Percentiles rank a stretch among this genome's conserved stretches.
Evolutionary conservation across 2,329 filamentous ascomycete species (phyloP).

Genomic region (Sclerotinia glacialis): DNA sequence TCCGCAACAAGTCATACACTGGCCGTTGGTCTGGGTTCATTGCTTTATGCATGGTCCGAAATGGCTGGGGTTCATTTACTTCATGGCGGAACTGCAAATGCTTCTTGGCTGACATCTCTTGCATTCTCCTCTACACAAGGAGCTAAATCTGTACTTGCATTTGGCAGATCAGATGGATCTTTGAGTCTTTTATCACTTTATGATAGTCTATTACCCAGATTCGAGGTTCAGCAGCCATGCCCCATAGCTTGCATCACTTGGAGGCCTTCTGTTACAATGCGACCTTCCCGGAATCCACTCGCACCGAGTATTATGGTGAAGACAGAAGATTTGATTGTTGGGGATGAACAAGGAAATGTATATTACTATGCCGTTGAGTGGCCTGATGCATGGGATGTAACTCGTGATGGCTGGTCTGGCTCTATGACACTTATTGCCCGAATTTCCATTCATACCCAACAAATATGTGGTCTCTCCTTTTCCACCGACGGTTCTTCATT

Average conservation of each 20-base stretch:
- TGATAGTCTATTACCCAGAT: slow-evolving; percentile 64
- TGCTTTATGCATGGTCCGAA: slow-evolving; percentile 90
- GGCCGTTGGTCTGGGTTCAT: slow-evolving; percentile 76
- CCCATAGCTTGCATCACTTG: slow-evolving; percentile 80
- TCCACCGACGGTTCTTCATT: slow-evolving; percentile 72
- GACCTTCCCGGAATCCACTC: slow-evolving; percentile 51
- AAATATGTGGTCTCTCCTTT: slow-evolving; percentile 93
- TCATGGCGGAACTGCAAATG: slow-evolving; percentile 48
- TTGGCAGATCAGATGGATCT: slow-evolving; percentile 74
- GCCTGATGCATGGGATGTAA: slow-evolving; percentile 63
- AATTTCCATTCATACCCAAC: slow-evolving; percentile 77
- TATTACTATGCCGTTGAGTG: slow-evolving; percentile 92
- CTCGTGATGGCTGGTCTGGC: slow-evolving; percentile 68
- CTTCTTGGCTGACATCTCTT: slow-evolving; percentile 72
- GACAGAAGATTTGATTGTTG: slow-evolving; percentile 82
- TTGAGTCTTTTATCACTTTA: slow-evolving; percentile 76
- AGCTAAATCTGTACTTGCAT: slow-evolving; percentile 75
- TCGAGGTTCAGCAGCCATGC: slow-evolving; percentile 68
- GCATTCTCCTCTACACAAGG: slow-evolving; percentile 82
- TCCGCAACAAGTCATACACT: slow-evolving; percentile 70
- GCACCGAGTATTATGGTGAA: slow-evolving; percentile 50
- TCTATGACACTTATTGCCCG: slow-evolving; percentile 73
- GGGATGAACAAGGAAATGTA: slow-evolving; percentile 77
- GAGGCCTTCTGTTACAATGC: slow-evolving; percentile 59
- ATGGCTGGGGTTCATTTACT: slow-evolving; percentile 60